Evolutionary conservation across 371 early-diverging fungal species (phyloP), one percentile per base, ranked within the genome.

Genomic region (Basidiobolus meristosporus): DNA sequence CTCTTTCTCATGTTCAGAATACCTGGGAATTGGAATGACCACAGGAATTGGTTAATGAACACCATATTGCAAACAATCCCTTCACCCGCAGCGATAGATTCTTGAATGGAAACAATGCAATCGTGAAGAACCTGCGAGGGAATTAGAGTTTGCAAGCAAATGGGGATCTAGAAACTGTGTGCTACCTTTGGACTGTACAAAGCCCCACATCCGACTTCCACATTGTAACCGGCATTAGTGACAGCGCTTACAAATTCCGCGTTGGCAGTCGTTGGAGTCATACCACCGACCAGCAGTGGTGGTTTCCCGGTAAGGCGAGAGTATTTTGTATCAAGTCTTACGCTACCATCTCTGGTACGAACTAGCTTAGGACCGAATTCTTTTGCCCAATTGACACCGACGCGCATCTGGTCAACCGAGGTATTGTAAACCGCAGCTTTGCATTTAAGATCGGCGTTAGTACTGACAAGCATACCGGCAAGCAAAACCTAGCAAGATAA

Each of bases 1-100:
- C 26, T 26, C 30, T 66, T 60, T 36, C 91, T 80, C 82, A 93
- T 81, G 39, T 73, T 65, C 57, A 76, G 78, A 21, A 82, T 71
- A 22, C 82, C 60, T 22, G 93, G 93, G 54, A 83, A 86, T 61
- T 90, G 91, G 81, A 90, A 87, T 7, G 86, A 86, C 93, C 93
- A 93, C 46, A 85, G 78, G 48, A 86, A 76, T 20, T 84, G 84
- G 57, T 90, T 93, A 45, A 93, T 56, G 69, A 87, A 93, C 22
- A 93, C 62, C 31, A 82, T 81, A 65, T 93, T 93, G 48, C 90
- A 57, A 19, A 85, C 77, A 40, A 93, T 68, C 36, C 88, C 88
- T 42, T 78, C 76, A 30, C 93, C 91, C 12, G 88, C 73, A 23
- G 68, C 72, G 44, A 82, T 68, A 16, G 64, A 45, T 0, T 62